A percentile compares a stretch with the other conserved stretches of the same genome.
These are phyloP conservation scores for Hippophae tibetana DNA, from an alignment of 306 rosid genomes.

Conservation along the genomic window DNA sequence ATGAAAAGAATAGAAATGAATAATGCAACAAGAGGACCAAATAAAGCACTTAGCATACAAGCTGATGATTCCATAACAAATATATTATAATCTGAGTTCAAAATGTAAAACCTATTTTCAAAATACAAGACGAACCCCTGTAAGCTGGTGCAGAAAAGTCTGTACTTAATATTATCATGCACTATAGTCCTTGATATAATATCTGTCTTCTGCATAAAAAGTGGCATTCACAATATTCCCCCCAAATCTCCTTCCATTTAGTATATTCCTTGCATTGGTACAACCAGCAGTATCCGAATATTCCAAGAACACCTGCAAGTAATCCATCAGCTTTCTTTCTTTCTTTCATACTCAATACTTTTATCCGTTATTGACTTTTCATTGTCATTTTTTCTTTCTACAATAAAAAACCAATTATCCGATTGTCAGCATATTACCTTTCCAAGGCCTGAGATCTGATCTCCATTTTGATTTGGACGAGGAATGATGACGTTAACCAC, in stretches of 20 bases:
- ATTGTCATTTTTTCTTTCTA: no score
- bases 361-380: no score
- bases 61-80: no score
- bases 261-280: slow-evolving; percentile 51
- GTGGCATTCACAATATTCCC: slow-evolving; percentile 50
- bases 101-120: no score
- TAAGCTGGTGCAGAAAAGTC: not conserved
- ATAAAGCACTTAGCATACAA: no score
- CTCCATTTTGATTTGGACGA: slow-evolving; percentile 41
- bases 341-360: no score
- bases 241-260: slow-evolving; percentile 67
- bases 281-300: slow-evolving; percentile 40
- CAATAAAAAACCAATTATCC: no score
- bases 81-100: no score
- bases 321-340: slow-evolving; percentile 11
- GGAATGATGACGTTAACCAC: slow-evolving; percentile 65
- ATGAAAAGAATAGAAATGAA: no score
- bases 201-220: slow-evolving; percentile 63
- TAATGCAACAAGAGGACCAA: no score
- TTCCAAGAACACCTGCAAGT: slow-evolving; percentile 65
- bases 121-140: no score
- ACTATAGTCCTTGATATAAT: slow-evolving; percentile 34
- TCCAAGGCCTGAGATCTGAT: slow-evolving; percentile 47
- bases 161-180: slow-evolving; percentile 10
- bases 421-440: slow-evolving; percentile 32